A percentile compares a stretch with the other conserved stretches of the same genome.
Evolutionary conservation across 164 flowering plant genomes (phyloP).

Genomic region (Protea cynaroides): DNA sequence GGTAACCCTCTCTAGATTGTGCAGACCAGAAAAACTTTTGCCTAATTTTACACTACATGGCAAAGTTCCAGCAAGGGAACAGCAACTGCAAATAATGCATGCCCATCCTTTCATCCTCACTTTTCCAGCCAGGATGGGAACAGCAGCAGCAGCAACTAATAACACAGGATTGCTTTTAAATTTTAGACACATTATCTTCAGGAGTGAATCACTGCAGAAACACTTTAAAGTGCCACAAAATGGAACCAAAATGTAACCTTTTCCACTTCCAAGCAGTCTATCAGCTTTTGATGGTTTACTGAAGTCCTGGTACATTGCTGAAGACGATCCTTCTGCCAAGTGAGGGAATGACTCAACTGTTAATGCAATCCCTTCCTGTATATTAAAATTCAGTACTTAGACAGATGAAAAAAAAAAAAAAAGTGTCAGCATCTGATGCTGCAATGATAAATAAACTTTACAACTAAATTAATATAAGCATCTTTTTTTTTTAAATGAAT

Average conservation of each 20-base stretch:
- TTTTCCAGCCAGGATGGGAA: no score
- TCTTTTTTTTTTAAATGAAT: no score
- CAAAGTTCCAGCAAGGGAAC: no score
- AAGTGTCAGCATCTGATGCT: not conserved
- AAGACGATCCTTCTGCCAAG: constrained; percentile 29
- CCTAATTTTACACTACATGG: no score
- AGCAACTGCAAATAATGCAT: no score
- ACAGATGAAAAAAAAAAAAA: constrained; percentile 8
- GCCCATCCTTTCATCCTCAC: no score
- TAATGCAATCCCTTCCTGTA: constrained; percentile 66
- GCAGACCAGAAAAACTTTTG: no score
- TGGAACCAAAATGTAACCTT: constrained; percentile 16
- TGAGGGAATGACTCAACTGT: constrained; percentile 58
- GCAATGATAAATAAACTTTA: not conserved
- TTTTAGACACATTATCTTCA: no score
- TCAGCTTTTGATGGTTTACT: constrained; percentile 50
- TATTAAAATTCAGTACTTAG: constrained; percentile 15
- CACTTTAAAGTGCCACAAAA: not conserved
- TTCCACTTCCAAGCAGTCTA: constrained; percentile 30
- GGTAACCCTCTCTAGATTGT: no score
- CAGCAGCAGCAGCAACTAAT: no score
- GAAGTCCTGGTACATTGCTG: constrained; percentile 17
- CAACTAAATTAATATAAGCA: not conserved
- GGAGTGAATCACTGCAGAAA: no score
- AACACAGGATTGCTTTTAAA: no score